Conservation (phyloP, 2,329 filamentous ascomycete species). For the Metarhizium humberi region DNA sequence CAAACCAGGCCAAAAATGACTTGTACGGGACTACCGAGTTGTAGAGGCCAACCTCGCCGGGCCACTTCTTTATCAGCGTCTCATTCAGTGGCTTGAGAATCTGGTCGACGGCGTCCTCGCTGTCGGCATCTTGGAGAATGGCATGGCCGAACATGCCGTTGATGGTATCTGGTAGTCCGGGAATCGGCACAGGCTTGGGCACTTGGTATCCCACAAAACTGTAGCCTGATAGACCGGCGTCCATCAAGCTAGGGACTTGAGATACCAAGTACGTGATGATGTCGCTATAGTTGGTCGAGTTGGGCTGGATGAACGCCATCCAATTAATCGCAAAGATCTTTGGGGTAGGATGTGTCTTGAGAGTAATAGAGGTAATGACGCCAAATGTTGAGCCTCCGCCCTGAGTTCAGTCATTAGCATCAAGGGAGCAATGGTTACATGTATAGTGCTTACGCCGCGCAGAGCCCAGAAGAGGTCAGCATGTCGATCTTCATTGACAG, state of each 20-base stretch:
- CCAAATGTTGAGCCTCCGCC: not conserved
- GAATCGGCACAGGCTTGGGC: too few species aligned
- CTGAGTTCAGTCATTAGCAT: not conserved
- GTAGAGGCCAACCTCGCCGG: not conserved
- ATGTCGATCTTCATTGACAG: slow-evolving; percentile 22
- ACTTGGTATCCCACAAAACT: too few species aligned
- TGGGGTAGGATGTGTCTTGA: not conserved
- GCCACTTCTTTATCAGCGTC: not conserved
- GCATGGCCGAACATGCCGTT: not conserved
- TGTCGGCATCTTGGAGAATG: not conserved
- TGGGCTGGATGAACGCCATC: slow-evolving; percentile 9
- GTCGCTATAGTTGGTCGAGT: too few species aligned
- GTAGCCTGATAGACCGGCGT: too few species aligned
- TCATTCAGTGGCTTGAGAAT: not conserved
- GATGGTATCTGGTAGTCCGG: slow-evolving; percentile 3
- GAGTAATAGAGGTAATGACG: slow-evolving; percentile 7
- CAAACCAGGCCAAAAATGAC: not conserved
- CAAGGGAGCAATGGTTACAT: not conserved
- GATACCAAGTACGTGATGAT: too few species aligned
- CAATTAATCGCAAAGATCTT: not conserved
- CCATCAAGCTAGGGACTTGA: too few species aligned
- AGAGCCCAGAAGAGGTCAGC: slow-evolving; percentile 28
- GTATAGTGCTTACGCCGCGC: slow-evolving; percentile 18
- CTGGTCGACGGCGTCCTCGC: too few species aligned
- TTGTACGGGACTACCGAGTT: not conserved